Base-by-base conservation (phyloP, 2,329 filamentous ascomycete species). In the Helminthosporium solani region DNA sequence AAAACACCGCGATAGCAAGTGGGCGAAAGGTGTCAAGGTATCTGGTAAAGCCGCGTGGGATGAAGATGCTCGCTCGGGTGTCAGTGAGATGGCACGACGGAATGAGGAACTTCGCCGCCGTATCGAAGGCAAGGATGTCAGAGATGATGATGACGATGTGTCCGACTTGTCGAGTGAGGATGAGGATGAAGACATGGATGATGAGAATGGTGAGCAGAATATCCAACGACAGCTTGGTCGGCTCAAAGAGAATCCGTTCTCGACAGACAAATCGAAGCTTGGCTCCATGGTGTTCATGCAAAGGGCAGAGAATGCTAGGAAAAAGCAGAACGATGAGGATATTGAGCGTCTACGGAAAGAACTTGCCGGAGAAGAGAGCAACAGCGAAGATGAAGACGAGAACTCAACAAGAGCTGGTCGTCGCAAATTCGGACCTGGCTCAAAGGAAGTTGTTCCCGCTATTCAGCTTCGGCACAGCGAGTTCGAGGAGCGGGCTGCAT, bases 241-340 rank as follows among this genome's bases (percentile, higher is more conserved):
- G 38, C 50, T 70, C 5, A 59, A 75, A 33, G 62, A 67, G 25
- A 69, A 71, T 45, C 83, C 82, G 33, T 67, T 66, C 40, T 82
- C 80, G 1, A 84, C 83, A 4, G 82, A 82, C 16, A 50, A 61
- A 30, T 85, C 85, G 12, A 86, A 83, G 58, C 74, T 99, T 6
- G 84, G 88, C 70, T 80, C 81, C 41, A 90, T 99, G 86, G 88
- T 89, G 50, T 99, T 99, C 67, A 97, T 99, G 94, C 84, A 86
- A 60, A 90, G 86, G 56, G 89, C 90, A 1, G 91, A 96, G 62
- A 87, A 86, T 21, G 78, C 84, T 30, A 83, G 84, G 60, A 90
- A 86, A 68, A 82, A 86, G 52, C 81, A 84, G 46, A 96, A 97
- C 57, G 88, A 96, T 58, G 86, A 88, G 45, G 81, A 89, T 25